Evolutionary conservation across 768 basidiomycete genomes (phyloP).

Genomic region (Boletus sensibilis): DNA sequence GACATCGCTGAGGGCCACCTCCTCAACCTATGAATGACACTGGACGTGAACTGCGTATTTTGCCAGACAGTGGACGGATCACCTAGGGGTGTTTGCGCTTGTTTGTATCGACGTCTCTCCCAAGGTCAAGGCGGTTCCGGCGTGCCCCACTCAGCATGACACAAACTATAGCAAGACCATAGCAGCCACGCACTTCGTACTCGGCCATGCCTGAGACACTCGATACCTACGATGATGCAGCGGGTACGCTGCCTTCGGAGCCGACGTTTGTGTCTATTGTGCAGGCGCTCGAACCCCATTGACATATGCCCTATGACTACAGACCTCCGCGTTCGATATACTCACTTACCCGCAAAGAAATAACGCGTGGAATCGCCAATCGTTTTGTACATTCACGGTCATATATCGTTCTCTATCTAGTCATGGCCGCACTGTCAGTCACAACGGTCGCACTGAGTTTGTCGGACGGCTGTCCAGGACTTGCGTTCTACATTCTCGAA

Average conservation of each 20-base stretch:
- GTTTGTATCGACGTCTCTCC: conserved; percentile 23
- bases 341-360: conserved; percentile 78
- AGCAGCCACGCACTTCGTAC: conserved; percentile 4
- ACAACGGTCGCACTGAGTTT: conserved; percentile 84
- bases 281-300: conserved; percentile 7
- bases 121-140: not conserved
- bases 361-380: conserved; percentile 82
- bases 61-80: too few species aligned
- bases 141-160: conserved; percentile 5
- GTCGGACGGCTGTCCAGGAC: conserved; percentile 78
- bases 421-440: conserved; percentile 83
- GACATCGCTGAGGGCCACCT: not conserved
- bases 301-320: conserved; percentile 20
- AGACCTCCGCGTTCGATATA: conserved; percentile 83
- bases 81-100: conserved; percentile 27
- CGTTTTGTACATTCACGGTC: conserved; percentile 85
- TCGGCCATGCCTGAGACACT: conserved; percentile 37
- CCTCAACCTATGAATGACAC: not conserved
- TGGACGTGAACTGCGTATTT: not conserved
- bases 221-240: conserved; percentile 34
- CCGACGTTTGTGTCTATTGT: conserved; percentile 31
- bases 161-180: not conserved
- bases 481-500: conserved; percentile 89
- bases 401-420: conserved; percentile 87
- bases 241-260: conserved; percentile 29